phyloP scores from a whole-genome alignment of 768 basidiomycete genomes.

The Dentipellis fragilis region DNA sequence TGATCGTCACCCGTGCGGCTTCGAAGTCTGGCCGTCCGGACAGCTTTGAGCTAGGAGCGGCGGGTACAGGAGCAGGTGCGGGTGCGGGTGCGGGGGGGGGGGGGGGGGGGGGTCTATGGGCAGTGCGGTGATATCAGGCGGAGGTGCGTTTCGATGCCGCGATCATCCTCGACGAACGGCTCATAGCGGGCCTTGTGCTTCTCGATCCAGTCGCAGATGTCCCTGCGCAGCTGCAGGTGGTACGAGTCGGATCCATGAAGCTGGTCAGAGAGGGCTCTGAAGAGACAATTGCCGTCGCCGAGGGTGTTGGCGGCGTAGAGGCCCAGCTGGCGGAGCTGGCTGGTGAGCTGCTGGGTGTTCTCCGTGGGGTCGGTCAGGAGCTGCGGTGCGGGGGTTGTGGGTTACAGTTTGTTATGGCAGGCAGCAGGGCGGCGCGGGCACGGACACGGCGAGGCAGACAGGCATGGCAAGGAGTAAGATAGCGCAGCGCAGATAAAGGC shows the following conservation, averaged over 20 bases:
- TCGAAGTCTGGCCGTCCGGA: conserved; percentile 13
- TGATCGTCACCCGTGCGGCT: conserved; percentile 23
- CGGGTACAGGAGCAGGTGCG: neutral
- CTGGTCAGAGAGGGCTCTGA: conserved; percentile 85
- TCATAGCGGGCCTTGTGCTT: conserved; percentile 62
- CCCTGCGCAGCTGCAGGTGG: conserved; percentile 58
- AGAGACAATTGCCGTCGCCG: conserved; percentile 91
- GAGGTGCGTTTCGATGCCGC: conserved; percentile 66
- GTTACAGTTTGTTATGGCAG: neutral
- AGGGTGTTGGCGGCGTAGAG: conserved; percentile 81
- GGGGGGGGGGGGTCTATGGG: too few relatives aligned
- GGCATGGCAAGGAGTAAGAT: too few relatives aligned
- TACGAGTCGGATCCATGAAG: conserved; percentile 64
- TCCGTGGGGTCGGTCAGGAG: conserved; percentile 50
- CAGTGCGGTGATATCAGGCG: too few relatives aligned
- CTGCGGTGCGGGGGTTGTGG: conserved; percentile 10
- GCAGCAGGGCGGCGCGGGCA: too few relatives aligned
- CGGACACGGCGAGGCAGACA: too few relatives aligned
- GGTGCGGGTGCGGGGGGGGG: conserved; percentile 11
- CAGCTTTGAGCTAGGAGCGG: conserved; percentile 7
- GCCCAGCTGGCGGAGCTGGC: conserved; percentile 68
- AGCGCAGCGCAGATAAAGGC: too few relatives aligned
- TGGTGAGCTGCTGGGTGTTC: conserved; percentile 55
- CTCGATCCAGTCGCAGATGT: conserved; percentile 80
- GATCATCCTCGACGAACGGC: conserved; percentile 80